Evolutionary conservation across 1,139 yeast genomes (phyloP), one percentile per base, ranked within the genome.

Genomic region (Hansenula sp.): DNA sequence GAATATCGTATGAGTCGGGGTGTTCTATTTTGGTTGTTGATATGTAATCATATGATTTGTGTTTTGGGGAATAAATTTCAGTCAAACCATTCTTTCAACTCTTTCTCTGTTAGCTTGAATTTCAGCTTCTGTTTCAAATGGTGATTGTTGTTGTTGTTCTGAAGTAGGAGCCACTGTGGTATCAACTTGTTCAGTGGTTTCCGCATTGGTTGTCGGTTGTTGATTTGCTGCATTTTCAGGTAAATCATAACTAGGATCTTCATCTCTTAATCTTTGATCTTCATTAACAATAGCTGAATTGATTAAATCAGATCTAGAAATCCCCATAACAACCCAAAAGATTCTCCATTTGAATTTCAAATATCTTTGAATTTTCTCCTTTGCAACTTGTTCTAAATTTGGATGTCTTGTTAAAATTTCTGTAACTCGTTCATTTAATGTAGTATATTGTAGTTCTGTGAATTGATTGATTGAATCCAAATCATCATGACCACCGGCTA

Each of bases 281-380:
- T 68, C 57, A 33, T 60, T 57, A 38, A 79, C 59, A 17, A 79
- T 79, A 18, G 76, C 78, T 68, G 79, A 75, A 58, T 78, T 68
- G 54, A 70, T 72, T 41, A 81, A 54, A 51, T 80, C 79, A 2
- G 56, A 50, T 44, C 59, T 68, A 2, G 69, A 52, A 35, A 81
- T 69, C 1, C 85, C 84, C 81, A 81, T 76, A 4, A 76, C 18
- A 38, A 58, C 60, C 84, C 85, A 81, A 60, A 76, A 74, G 0
- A 74, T 16, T n/a, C 61, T 54, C 54, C 66, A 67, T 45, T 64
- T 59, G 43, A 73, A 53, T 13, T 58, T 55, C 19, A 65, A 70
- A 57, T 68, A 75, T 31, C 48, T 45, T 10, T 63, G 58, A 2
- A 81, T 69, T 5, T 61, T 50, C 36, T 61, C 66, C 30, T 57